phyloP scores from a whole-genome alignment of 306 rosid species.

The Dalbergia cultrata region DNA sequence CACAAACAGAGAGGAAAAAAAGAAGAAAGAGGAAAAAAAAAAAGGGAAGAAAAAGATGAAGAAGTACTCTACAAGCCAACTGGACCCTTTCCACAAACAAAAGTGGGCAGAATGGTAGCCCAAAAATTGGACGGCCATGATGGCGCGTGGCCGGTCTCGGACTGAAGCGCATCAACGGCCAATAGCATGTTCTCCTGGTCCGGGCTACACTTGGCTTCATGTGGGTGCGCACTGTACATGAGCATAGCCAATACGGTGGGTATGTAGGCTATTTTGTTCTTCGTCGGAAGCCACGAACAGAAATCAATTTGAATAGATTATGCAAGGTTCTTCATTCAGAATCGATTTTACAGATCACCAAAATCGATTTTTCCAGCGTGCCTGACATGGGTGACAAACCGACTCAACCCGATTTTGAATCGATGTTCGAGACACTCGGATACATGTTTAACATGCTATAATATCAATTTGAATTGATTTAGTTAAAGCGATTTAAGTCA shows the following conservation, averaged over 20 bases:
- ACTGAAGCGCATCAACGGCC: conserved; percentile 93
- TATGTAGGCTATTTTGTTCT: conserved; percentile 90
- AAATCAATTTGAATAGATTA: too few relatives aligned
- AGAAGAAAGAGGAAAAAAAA: neutral
- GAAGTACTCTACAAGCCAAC: conserved; percentile 14
- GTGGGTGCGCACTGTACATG: conserved; percentile 91
- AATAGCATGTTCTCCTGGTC: conserved; percentile 99
- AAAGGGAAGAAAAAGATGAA: neutral
- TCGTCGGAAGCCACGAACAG: conserved; percentile 87
- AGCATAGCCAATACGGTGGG: conserved; percentile 96
- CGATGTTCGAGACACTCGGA: too few relatives aligned
- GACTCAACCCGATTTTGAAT: too few relatives aligned
- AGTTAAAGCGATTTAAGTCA: too few relatives aligned
- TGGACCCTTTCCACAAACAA: conserved; percentile 44
- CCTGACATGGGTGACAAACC: too few relatives aligned
- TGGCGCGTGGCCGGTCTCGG: conserved; percentile 60
- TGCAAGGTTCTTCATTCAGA: too few relatives aligned
- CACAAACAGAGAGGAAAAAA: conserved; percentile 12
- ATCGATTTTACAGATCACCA: too few relatives aligned
- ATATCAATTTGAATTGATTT: too few relatives aligned
- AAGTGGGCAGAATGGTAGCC: conserved; percentile 61
- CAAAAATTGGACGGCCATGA: conserved; percentile 49
- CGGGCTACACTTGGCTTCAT: conserved; percentile 85
- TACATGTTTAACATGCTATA: too few relatives aligned
- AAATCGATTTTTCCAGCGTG: too few relatives aligned